Percentiles rank a stretch among this genome's conserved stretches.
Conservation (phyloP, 805 yeast species). For the Ogataea paradorogensis region DNA sequence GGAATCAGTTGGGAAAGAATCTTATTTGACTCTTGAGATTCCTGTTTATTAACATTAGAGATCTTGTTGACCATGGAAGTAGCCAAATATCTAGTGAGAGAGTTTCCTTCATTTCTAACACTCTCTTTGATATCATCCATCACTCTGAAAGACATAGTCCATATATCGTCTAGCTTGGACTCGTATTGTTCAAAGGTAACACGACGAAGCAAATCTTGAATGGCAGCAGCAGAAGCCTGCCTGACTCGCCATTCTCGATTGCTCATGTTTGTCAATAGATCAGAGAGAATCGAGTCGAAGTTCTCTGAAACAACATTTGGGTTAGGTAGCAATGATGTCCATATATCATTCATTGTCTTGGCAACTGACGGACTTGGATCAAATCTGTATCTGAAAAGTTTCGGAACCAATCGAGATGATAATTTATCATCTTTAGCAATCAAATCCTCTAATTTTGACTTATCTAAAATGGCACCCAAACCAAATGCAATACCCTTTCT, state of each 20-base stretch:
- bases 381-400: conserved; percentile 75
- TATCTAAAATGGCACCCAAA: conserved; percentile 77
- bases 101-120: conserved; percentile 77
- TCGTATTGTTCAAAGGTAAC: conserved; percentile 53
- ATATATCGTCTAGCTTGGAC: conserved; percentile 57
- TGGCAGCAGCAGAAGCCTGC: conserved; percentile 77
- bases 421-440: conserved; percentile 51
- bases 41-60: conserved; percentile 39
- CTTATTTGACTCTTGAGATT: conserved; percentile 39
- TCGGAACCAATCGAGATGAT: conserved; percentile 68
- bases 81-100: conserved; percentile 64
- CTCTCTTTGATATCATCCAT: conserved; percentile 95
- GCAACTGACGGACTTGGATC: conserved; percentile 80
- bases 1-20: conserved; percentile 66
- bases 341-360: conserved; percentile 81
- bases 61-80: conserved; percentile 57
- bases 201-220: conserved; percentile 67
- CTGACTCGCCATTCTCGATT: conserved; percentile 90
- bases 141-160: conserved; percentile 84
- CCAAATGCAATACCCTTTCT: conserved; percentile 95
- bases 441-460: conserved; percentile 65
- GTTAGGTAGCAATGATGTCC: conserved; percentile 66
- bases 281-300: conserved; percentile 58
- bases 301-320: conserved; percentile 51
- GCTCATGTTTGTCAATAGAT: conserved; percentile 66